Conservation (phyloP, 495 filamentous ascomycete genomes). For the Parathielavia hyrcaniae region DNA sequence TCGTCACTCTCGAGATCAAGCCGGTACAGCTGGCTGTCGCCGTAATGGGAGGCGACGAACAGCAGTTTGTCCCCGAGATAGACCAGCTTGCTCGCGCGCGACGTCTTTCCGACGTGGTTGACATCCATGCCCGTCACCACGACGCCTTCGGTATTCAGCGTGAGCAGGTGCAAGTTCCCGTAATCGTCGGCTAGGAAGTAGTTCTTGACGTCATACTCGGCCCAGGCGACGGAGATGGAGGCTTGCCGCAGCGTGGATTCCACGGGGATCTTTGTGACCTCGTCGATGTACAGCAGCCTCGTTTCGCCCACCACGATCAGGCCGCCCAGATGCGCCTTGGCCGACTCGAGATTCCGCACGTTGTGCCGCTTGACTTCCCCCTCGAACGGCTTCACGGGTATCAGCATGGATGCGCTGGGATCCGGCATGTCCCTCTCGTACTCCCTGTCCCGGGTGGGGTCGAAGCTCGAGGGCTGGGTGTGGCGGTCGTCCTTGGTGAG, state of each 20-base stretch:
- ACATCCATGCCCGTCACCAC: slow-evolving; percentile 51
- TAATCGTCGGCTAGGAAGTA: slow-evolving; percentile 90
- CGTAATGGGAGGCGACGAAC: slow-evolving; percentile 87
- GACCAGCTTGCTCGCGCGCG: slow-evolving; percentile 67
- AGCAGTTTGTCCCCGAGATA: slow-evolving; percentile 69
- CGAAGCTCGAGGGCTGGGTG: slow-evolving; percentile 40
- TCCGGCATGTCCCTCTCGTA: slow-evolving; percentile 58
- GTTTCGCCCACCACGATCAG: slow-evolving; percentile 82
- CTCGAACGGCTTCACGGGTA: slow-evolving; percentile 63
- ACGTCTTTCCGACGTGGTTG: slow-evolving; percentile 60
- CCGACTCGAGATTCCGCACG: slow-evolving; percentile 42
- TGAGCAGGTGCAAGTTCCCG: slow-evolving; percentile 71
- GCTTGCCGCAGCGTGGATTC: slow-evolving; percentile 60
- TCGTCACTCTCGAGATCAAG: slow-evolving; percentile 40
- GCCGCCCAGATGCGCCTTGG: slow-evolving; percentile 53
- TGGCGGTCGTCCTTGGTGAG: slow-evolving; percentile 48
- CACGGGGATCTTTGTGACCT: slow-evolving; percentile 55
- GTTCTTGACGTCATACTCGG: slow-evolving; percentile 66
- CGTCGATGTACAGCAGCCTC: slow-evolving; percentile 73
- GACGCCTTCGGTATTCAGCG: slow-evolving; percentile 57
- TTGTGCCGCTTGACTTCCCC: slow-evolving; percentile 48
- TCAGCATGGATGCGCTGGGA: slow-evolving; percentile 68
- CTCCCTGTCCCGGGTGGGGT: slow-evolving; percentile 42
- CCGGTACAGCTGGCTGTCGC: slow-evolving; percentile 78
- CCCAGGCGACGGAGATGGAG: slow-evolving; percentile 84